A percentile compares a stretch with the other conserved stretches of the same genome.
These are phyloP conservation scores for Salix caprea DNA, from an alignment of 345 rosid species.

Conservation along the genomic window DNA sequence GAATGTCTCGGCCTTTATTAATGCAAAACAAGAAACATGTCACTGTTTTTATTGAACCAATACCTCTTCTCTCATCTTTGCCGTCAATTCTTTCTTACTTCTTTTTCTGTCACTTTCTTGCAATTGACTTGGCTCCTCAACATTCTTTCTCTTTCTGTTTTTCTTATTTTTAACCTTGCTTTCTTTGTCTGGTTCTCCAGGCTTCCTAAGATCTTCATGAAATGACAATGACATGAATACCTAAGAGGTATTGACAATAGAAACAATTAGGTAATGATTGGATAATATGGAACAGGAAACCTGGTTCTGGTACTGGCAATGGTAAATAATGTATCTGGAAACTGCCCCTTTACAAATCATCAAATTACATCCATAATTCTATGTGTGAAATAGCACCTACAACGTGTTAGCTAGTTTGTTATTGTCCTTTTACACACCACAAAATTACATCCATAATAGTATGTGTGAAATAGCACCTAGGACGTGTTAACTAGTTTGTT, in stretches of 20 bases:
- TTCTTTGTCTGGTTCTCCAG: conserved; percentile 31
- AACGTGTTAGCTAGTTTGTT: no score
- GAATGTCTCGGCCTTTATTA: background rate
- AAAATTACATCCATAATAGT: no score
- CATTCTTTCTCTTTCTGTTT: conserved; percentile 47
- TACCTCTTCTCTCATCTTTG: conserved; percentile 82
- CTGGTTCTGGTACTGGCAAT: background rate
- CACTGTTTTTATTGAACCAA: background rate
- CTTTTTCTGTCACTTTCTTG: conserved; percentile 63
- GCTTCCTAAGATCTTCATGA: conserved; percentile 71
- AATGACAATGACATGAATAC: conserved; percentile 82
- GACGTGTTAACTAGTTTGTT: no score
- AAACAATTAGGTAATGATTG: background rate
- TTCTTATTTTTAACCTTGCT: conserved; percentile 47
- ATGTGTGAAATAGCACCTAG: no score
- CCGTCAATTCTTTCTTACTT: conserved; percentile 55
- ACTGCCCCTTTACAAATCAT: no score
- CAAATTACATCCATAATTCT: no score
- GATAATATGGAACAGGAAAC: background rate
- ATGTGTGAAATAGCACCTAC: no score
- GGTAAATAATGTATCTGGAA: background rate
- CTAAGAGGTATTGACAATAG: conserved; percentile 29
- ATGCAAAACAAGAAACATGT: background rate
- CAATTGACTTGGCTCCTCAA: conserved; percentile 49
- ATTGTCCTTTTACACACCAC: no score